Evolutionary conservation across 2,329 filamentous ascomycete genomes (phyloP), one percentile per base, ranked within the genome.

Genomic region (Daldinia sp.): DNA sequence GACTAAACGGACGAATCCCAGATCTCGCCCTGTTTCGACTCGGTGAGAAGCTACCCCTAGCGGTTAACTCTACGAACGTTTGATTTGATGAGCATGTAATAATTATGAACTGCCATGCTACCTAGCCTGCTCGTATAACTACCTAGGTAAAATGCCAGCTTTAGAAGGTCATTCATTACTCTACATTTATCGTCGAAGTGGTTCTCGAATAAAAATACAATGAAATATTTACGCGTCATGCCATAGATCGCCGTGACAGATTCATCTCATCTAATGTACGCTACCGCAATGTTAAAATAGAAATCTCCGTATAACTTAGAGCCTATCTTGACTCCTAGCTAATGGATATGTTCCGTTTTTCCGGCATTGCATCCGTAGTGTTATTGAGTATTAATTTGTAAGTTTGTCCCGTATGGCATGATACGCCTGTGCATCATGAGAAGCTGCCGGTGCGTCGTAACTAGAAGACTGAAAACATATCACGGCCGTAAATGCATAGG

Each of bases 1-100:
- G 21, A 35, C 21, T 30, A 45, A 48, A 29, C 37, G 34, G 49
- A 32, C 29, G 17, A 41, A 45, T 23, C 39, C 21, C 19, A 25
- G 27, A 50, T 57, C 32, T 49, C 53, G 11, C 43, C 43, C 17
- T 35, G 25, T 50, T 27, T 50, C 13, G 32, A 41, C 32, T 49
- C 25, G 45, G 54, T 51, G 54, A 58, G 19, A 58, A 23, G n/a
- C 30, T 32, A n/a, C 43, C 54, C 39, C 39, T 45, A 13, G 3
- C 10, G 11, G 13, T n/a, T 27, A 45, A 7, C 39, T 45, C 39
- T 23, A 45, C 39, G n/a, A 27, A 15, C 2, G 9, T 15, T 27
- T 43, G n/a, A 25, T 27, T 45, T 45, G 1, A 27, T 2, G 11
- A 15, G 21, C 11, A 11, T 13, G 15, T 25, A 25, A 25, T 43